Base-by-base conservation (phyloP, 805 yeast species). In the Hanseniaspora lachancei region DNA sequence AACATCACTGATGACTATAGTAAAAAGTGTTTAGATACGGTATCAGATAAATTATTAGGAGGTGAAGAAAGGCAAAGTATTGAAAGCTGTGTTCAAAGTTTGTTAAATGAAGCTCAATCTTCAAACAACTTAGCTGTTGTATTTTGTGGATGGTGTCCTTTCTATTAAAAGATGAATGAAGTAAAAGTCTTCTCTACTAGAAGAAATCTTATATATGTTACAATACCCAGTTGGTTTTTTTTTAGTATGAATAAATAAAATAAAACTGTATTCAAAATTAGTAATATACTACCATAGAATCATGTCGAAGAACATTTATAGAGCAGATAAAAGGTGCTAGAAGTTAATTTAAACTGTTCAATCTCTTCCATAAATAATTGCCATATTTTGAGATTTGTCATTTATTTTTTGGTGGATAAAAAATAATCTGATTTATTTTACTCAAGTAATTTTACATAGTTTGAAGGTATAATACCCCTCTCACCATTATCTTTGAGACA, bases 381-480 rank as follows among this genome's bases (percentile, higher is more conserved):
- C n/a, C n/a, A n/a, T n/a, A n/a, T n/a, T n/a, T n/a, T n/a, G n/a
- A n/a, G n/a, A n/a, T n/a, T n/a, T n/a, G n/a, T n/a, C n/a, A n/a
- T n/a, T n/a, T n/a, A n/a, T n/a, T n/a, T n/a, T n/a, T n/a, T n/a
- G 15, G 13, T 32, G 35, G 15, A 32, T 7, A 27, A 7, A 32
- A 12, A 7, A 10, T 15, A 32, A 32, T 32, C 35, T 32, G 35
- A 32, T 15, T 13, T 42, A 34, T n/a, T n/a, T 60, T 61, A 69
- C 59, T 77, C 81, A 57, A 84, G 71, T 58, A 89, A 73, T 68
- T 86, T 86, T 49, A 91, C 89, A 66, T 91, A 91, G 69, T 91
- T 93, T 63, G 95, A 84, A 51, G 98, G 97, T 69, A 96, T 89
- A 63, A 91, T 91, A 61, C 97, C 98, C 46, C 88, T 85, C 67